Conservation (phyloP, 2,329 filamentous ascomycete genomes). For the Diaporthe aspalathi region DNA sequence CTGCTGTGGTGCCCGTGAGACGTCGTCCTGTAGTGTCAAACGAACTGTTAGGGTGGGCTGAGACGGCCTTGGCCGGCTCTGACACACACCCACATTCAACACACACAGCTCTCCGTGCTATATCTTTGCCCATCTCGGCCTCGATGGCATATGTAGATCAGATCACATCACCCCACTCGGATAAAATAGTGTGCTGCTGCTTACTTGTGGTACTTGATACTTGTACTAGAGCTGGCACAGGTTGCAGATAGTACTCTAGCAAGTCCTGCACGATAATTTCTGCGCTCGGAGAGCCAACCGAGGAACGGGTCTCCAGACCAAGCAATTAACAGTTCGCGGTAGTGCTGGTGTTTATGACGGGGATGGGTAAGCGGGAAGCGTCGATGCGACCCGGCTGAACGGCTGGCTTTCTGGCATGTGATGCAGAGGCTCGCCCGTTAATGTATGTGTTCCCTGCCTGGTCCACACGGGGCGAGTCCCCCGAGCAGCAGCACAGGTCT, state of each 20-base stretch:
- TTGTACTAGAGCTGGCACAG: neutral
- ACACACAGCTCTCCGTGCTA: neutral
- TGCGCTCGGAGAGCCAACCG: neutral
- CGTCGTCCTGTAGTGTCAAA: neutral
- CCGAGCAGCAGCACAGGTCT: constrained; percentile 2
- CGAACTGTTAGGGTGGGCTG: neutral
- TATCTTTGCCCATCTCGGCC: neutral
- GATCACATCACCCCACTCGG: constrained; percentile 15
- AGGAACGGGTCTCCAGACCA: neutral
- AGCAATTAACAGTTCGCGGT: too few species aligned
- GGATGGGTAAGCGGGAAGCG: neutral
- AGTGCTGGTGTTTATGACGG: neutral
- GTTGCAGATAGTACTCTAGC: neutral
- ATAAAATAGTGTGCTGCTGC: neutral
- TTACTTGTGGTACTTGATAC: neutral
- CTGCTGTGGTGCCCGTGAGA: neutral
- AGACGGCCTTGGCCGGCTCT: constrained; percentile 7
- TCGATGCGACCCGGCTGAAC: neutral
- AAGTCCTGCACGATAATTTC: neutral
- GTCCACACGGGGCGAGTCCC: constrained; percentile 6
- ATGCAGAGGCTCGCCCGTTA: constrained; percentile 15
- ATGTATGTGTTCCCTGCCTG: constrained; percentile 12
- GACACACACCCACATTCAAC: too few species aligned
- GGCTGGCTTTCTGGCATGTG: constrained; percentile 23
- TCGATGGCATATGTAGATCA: neutral